Evolutionary conservation across 2,329 filamentous ascomycete species (phyloP).

Genomic region (Alternaria brassicicola): DNA sequence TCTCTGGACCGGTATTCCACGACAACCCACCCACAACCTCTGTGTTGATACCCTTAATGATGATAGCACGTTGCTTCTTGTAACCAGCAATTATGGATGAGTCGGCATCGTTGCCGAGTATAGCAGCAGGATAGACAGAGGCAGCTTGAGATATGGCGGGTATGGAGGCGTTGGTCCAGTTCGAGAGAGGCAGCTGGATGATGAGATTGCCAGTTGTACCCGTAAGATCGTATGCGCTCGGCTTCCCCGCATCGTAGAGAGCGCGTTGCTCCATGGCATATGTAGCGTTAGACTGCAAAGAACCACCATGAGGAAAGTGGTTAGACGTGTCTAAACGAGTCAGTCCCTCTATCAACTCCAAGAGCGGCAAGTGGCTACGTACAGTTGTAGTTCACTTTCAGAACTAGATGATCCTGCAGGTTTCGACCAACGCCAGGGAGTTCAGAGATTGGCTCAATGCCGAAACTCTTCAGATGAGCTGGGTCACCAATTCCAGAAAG

Average conservation of each 20-base stretch:
- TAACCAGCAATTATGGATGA: constrained; percentile 26
- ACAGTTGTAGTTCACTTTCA: constrained; percentile 32
- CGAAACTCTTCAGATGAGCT: constrained; percentile 12
- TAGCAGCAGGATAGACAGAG: neutral
- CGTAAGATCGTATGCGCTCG: constrained; percentile 38
- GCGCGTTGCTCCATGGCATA: constrained; percentile 37
- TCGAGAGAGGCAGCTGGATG: constrained; percentile 22
- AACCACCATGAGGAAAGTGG: constrained; percentile 23
- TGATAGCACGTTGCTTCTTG: constrained; percentile 31
- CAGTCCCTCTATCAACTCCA: neutral
- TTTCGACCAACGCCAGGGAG: constrained; percentile 38
- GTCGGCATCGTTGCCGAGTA: neutral
- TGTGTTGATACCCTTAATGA: constrained; percentile 22
- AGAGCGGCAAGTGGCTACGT: neutral
- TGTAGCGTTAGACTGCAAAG: constrained; percentile 29
- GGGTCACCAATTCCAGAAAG: constrained; percentile 63
- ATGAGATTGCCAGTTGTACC: constrained; percentile 25
- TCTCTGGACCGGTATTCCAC: constrained; percentile 28
- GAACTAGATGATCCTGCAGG: constrained; percentile 33
- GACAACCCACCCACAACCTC: constrained; percentile 33
- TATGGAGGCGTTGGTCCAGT: constrained; percentile 13
- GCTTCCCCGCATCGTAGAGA: constrained; percentile 31
- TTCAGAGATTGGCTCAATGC: constrained; percentile 23
- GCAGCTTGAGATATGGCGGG: constrained; percentile 22
- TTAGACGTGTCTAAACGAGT: constrained; percentile 16